A percentile compares a stretch with the other conserved stretches of the same genome.
Evolutionary conservation across 257 asterid species (phyloP).

Genomic region (Gentiana straminea): DNA sequence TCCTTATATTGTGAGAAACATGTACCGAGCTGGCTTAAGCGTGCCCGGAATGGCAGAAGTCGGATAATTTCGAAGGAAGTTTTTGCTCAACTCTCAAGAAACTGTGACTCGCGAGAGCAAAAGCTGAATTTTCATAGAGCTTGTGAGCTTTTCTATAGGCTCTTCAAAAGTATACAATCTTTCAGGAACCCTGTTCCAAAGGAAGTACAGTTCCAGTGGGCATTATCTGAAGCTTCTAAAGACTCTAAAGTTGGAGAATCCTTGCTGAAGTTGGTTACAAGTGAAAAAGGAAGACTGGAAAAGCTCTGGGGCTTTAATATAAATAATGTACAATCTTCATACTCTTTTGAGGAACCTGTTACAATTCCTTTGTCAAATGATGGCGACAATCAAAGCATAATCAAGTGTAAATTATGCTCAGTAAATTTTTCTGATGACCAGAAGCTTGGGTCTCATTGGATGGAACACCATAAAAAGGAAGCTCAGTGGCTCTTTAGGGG

Average conservation of each 20-base stretch:
- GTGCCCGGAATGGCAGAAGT: slow-evolving; percentile 95
- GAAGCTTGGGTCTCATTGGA: slow-evolving; percentile 72
- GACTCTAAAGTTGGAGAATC: slow-evolving; percentile 46
- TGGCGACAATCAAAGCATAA: slow-evolving; percentile 27
- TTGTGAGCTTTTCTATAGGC: slow-evolving; percentile 85
- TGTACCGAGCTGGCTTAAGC: slow-evolving; percentile 96
- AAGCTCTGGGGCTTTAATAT: slow-evolving; percentile 64
- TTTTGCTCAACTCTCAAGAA: slow-evolving; percentile 60
- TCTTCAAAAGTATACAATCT: slow-evolving; percentile 70
- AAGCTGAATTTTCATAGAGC: slow-evolving; percentile 75
- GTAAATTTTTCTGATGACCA: slow-evolving; percentile 53
- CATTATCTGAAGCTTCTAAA: slow-evolving; percentile 85
- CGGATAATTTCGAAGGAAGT: slow-evolving; percentile 94
- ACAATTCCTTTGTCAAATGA: slow-evolving; percentile 23
- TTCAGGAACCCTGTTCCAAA: slow-evolving; percentile 85
- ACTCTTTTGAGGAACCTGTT: slow-evolving; percentile 31
- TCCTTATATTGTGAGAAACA: slow-evolving; percentile 86
- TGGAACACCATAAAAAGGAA: slow-evolving; percentile 80
- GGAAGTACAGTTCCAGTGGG: slow-evolving; percentile 92
- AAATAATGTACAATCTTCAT: slow-evolving; percentile 27
- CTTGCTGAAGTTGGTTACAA: slow-evolving; percentile 51
- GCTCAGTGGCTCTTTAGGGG: slow-evolving; percentile 97
- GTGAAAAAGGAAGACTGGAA: slow-evolving; percentile 67
- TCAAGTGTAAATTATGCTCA: slow-evolving; percentile 78
- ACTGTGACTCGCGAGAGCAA: slow-evolving; percentile 64